Percentiles rank a stretch among this genome's conserved stretches.
These are phyloP conservation scores for Saccharomyces hybrid DNA, from an alignment of 1,139 yeast species.

Conservation along the genomic window DNA sequence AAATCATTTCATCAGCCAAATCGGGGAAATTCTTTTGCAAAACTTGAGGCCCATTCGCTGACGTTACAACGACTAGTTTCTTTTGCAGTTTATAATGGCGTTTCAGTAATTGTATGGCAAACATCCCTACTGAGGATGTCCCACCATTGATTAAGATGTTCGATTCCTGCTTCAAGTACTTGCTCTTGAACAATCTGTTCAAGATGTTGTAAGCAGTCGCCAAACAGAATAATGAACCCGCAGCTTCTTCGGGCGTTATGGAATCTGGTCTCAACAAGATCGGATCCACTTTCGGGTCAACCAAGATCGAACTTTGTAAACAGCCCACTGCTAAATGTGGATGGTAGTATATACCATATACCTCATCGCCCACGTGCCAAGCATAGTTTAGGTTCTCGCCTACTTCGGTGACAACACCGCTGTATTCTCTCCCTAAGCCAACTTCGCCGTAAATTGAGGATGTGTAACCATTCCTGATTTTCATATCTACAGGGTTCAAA, in stretches of 20 bases:
- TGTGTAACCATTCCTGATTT: conserved; percentile 37
- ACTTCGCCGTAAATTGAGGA: conserved; percentile 37
- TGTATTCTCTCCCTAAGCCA: conserved; percentile 63
- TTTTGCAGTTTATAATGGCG: conserved; percentile 37
- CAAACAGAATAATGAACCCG: conserved; percentile 47
- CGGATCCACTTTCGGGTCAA: conserved; percentile 37
- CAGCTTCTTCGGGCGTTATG: conserved; percentile 47
- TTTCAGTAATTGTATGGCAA: conserved; percentile 51
- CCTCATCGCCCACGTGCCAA: conserved; percentile 54
- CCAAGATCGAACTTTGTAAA: conserved; percentile 43
- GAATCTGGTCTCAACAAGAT: conserved; percentile 43
- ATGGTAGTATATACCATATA: conserved; percentile 48
- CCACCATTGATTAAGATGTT: conserved; percentile 62
- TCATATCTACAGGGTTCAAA: conserved; percentile 60
- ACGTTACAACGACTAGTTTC: conserved; percentile 40
- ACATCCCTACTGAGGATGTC: conserved; percentile 64
- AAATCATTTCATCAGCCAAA: conserved; percentile 25
- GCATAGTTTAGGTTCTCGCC: conserved; percentile 40
- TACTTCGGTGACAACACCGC: conserved; percentile 55
- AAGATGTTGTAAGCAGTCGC: conserved; percentile 50
- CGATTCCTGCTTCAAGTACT: conserved; percentile 25
- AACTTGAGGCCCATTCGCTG: conserved; percentile 32
- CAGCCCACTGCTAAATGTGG: conserved; percentile 44
- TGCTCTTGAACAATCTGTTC: conserved; percentile 27
- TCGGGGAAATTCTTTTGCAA: conserved; percentile 25